Conservation (phyloP, 352 stramenopile genomes). For the Pseudoperonospora humuli region DNA sequence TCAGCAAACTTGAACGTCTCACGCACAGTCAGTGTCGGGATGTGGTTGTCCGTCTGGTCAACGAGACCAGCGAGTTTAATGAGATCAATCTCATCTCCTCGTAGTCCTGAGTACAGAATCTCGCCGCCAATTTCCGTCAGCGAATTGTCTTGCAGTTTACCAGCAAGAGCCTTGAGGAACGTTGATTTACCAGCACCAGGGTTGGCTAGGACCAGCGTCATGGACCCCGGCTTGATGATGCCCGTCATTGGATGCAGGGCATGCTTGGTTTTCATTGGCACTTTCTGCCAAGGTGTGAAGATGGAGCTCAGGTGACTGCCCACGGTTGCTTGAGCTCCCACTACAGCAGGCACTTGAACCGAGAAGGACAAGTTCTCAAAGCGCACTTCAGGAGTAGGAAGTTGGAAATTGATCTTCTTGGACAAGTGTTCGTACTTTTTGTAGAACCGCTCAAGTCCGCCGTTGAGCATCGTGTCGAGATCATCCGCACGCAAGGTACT, state of each 20-base stretch:
- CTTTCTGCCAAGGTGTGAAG: conserved; percentile 40
- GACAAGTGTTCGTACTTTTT: conserved; percentile 77
- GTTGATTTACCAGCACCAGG: conserved; percentile 50
- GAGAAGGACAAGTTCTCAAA: too few relatives aligned
- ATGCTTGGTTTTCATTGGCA: conserved; percentile 27
- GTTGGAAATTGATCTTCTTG: conserved; percentile 45
- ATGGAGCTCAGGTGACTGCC: conserved; percentile 9
- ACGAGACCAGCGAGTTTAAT: conserved; percentile 58
- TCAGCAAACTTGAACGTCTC: conserved; percentile 90
- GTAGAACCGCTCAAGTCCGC: conserved; percentile 71
- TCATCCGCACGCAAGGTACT: conserved; percentile 50
- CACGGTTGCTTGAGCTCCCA: conserved; percentile 18
- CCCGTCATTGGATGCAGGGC: conserved; percentile 59
- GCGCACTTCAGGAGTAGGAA: conserved; percentile 42
- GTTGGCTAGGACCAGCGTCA: conserved; percentile 34
- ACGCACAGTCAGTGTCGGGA: conserved; percentile 88
- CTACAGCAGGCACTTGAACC: conserved; percentile 39
- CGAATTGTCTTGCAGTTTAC: conserved; percentile 47
- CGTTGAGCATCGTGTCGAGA: conserved; percentile 56
- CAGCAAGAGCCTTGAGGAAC: conserved; percentile 56
- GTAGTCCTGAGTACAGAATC: conserved; percentile 41
- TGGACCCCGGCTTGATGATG: conserved; percentile 49
- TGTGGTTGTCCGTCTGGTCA: conserved; percentile 82
- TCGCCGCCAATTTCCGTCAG: conserved; percentile 26
- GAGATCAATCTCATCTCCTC: conserved; percentile 37